phyloP scores from a whole-genome alignment of 2,329 filamentous ascomycete species.

The Fusarium temperatum region DNA sequence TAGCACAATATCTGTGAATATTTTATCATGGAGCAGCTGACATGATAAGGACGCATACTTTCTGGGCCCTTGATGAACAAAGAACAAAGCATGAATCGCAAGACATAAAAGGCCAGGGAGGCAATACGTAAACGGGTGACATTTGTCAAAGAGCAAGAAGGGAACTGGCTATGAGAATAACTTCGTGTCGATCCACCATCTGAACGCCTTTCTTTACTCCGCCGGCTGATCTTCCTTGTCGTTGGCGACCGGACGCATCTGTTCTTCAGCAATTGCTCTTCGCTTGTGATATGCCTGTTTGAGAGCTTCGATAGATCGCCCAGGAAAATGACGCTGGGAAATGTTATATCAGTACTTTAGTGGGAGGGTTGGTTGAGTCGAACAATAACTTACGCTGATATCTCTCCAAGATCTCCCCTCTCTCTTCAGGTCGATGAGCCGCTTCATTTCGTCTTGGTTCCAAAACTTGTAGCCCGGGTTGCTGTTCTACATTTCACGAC shows the following conservation, averaged over 20 bases:
- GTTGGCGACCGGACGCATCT: background rate
- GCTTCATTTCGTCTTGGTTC: background rate
- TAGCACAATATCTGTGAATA: no score
- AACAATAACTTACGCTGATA: background rate
- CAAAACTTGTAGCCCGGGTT: background rate
- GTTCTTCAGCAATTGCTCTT: background rate
- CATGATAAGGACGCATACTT: background rate
- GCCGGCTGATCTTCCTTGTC: background rate
- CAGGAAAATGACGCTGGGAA: background rate
- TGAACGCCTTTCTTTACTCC: background rate
- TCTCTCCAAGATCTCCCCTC: background rate
- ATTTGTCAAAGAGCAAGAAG: no score
- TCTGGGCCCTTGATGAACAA: background rate
- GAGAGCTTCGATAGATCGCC: background rate
- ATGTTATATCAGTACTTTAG: background rate
- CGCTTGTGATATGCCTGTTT: background rate
- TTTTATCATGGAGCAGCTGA: background rate
- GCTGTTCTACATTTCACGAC: background rate
- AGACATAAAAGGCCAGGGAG: fast-evolving
- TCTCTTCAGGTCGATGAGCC: background rate
- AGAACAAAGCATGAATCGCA: no score
- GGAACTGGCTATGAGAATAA: background rate
- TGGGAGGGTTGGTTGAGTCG: no score
- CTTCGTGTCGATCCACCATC: background rate
- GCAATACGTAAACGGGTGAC: fast-evolving